phyloP scores from a whole-genome alignment of 148 eudicot genomes.

The Simmondsia chinensis region DNA sequence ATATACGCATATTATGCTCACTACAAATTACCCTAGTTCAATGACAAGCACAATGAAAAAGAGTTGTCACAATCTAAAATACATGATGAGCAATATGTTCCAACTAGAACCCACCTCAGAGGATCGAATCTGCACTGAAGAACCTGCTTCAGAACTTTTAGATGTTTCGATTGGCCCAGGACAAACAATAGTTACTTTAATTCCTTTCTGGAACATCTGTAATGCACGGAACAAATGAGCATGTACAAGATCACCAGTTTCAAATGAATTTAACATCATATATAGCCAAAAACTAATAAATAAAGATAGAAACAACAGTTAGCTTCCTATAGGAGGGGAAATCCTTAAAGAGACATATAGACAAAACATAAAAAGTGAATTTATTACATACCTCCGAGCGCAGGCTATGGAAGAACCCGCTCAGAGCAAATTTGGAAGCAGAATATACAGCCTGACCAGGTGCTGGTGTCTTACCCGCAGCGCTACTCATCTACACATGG shows the following conservation, averaged over 20 bases:
- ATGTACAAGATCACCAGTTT: conserved; percentile 1
- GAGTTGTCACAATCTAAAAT: not conserved
- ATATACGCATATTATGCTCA: no score
- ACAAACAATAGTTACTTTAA: conserved; percentile 86
- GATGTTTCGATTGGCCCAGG: conserved; percentile 87
- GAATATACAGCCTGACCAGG: conserved; percentile 95
- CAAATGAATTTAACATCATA: no score
- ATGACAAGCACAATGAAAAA: no score
- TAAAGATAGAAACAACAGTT: no score
- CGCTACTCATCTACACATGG: conserved; percentile 84
- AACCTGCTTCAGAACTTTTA: conserved; percentile 33
- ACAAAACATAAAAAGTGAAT: no score
- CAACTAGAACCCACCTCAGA: conserved; percentile 41
- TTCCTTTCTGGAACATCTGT: conserved; percentile 76
- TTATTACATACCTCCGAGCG: conserved; percentile 99
- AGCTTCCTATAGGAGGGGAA: no score
- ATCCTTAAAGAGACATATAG: no score
- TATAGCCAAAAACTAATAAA: no score
- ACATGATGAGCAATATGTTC: no score
- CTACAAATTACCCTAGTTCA: no score
- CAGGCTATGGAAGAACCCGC: conserved; percentile 85
- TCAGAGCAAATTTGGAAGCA: conserved; percentile 82
- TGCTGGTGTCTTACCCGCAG: conserved; percentile 92
- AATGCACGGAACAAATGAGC: conserved; percentile 9
- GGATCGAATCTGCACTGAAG: conserved; percentile 23